Base-by-base conservation (phyloP, 441 rosid species). In the Corymbia calophylla region DNA sequence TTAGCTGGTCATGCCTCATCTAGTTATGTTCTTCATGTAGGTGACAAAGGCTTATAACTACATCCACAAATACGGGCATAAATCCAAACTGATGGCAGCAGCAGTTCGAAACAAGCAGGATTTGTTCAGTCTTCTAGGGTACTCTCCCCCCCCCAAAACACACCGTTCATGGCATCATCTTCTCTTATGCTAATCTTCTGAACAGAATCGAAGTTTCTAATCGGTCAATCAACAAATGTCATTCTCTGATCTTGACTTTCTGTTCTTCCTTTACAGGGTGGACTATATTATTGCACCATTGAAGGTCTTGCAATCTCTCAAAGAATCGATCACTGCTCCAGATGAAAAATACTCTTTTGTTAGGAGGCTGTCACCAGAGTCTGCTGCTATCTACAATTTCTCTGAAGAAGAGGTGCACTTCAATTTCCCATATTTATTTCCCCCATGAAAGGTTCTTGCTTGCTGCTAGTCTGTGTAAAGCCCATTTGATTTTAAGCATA, bases 81-180 rank as follows among this genome's bases (percentile, higher is more conserved):
- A 96, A 92, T 96, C 99, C 39, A 98, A 96, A 95, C 90, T 98
- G 91, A 97, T 96, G 98, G 99, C 99, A 62, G 99, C 99, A 90
- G 99, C 99, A 86, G 99, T 98, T 90, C 93, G 99, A 53, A 98
- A 98, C 98, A 98, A 97, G 92, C 98, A 97, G 91, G 99, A 97
- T 93, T 91, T 98, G 80, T 97, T 97, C 94, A 96, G 97, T 92
- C 96, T 98, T 93, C 91, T 98, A 90, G 99, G 99, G 99, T 97
- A 92, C 31, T 21, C 60, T 39, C 29, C 49, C 44, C 35, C 73
- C 44, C 44, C 44, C 5, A 5, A 39, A 39, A 39, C 5, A 39
- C 44, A 39, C 44, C 44, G 4, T 58, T 17, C 0, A 48, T 32
- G 56, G 55, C 84, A 48, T 87, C 21, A 9, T 35, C 53, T 58